Base-by-base conservation (phyloP, 371 early-diverging fungal genomes). In the Basidiobolus meristosporus region DNA sequence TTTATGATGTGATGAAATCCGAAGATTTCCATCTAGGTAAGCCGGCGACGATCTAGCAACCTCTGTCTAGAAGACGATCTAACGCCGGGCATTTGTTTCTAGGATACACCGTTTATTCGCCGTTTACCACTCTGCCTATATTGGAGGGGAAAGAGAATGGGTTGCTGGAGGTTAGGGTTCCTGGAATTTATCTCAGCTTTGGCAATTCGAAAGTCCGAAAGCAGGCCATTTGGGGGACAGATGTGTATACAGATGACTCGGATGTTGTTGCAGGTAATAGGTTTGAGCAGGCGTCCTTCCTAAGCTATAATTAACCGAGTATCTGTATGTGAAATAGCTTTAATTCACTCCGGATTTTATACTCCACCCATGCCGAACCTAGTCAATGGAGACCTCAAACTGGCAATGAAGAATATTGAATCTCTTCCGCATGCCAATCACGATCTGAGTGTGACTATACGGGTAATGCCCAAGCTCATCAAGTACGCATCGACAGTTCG, bases 221-320 rank as follows among this genome's bases (percentile, higher is more conserved):
- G 39, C 57, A 64, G 28, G 75, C 77, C 1, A 16, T 88, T 5
- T 88, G 88, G 88, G 88, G 88, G 4, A 84, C 88, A 1, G 82
- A 78, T 41, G 54, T 88, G 14, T 88, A 88, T 47, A 76, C 82
- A 0, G 88, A 88, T 44, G 88, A 88, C 50, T 82, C 84, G 0
- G 88, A 88, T 44, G 59, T 84, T 20, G 83, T 88, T 17, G 73
- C 82, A 10, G 76, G 82, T 81, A 61, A 53, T 21, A 43, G 44
- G 1, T 20, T 29, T 19, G 20, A 15, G 1, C 4, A 5, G 10
- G 21, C 17, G 11, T 19, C 11, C 12, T 11, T 40, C 7, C 26
- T 9, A 3, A 26, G 9, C 26, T 18, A 43, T 34, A 1, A 36
- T 16, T 39, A 2, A 15, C 23, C 20, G 6, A 12, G 26, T 14